phyloP scores from a whole-genome alignment of 2,329 filamentous ascomycete genomes.

The Aspergillus hiratsukae region DNA sequence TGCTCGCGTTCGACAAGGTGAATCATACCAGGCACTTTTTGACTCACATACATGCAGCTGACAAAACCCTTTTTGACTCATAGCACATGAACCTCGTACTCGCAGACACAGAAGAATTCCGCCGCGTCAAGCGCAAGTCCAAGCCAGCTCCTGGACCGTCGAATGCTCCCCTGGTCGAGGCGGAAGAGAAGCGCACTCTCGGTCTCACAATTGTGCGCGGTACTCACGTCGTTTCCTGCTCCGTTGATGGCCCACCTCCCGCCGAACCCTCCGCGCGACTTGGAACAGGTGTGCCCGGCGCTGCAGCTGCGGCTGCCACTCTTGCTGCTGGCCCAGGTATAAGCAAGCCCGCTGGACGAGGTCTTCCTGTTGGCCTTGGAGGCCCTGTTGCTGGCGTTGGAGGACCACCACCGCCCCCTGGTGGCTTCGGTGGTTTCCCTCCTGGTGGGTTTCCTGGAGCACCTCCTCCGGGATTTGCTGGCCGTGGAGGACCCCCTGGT shows the following conservation, averaged over 20 bases:
- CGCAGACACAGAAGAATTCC: slow-evolving; percentile 97
- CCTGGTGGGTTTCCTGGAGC: slow-evolving; percentile 52
- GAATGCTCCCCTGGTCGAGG: slow-evolving; percentile 66
- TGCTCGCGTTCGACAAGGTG: slow-evolving; percentile 98
- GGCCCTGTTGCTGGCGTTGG: slow-evolving; percentile 87
- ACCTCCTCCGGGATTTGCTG: slow-evolving; percentile 47
- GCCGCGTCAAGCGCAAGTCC: slow-evolving; percentile 79
- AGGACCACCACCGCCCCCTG: slow-evolving; percentile 65
- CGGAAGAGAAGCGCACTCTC: slow-evolving; percentile 95
- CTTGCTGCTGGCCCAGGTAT: slow-evolving; percentile 83
- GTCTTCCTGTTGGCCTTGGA: slow-evolving; percentile 74
- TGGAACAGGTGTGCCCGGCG: slow-evolving; percentile 67
- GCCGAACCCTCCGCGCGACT: slow-evolving; percentile 88
- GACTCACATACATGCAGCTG: not conserved
- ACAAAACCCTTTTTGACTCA: not conserved
- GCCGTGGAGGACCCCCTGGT: slow-evolving; percentile 47
- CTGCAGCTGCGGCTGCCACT: slow-evolving; percentile 54
- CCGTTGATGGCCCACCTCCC: slow-evolving; percentile 91
- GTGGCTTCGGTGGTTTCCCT: slow-evolving; percentile 48
- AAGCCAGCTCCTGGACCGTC: slow-evolving; percentile 60
- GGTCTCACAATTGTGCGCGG: slow-evolving; percentile 92
- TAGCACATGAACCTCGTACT: slow-evolving; percentile 99
- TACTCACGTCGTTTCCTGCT: slow-evolving; percentile 89
- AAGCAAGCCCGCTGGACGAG: slow-evolving; percentile 83
- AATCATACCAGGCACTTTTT: not conserved